Percentiles rank a stretch among this genome's conserved stretches.
Conservation (phyloP, 345 rosid species). For the Lagerstroemia speciosa region DNA sequence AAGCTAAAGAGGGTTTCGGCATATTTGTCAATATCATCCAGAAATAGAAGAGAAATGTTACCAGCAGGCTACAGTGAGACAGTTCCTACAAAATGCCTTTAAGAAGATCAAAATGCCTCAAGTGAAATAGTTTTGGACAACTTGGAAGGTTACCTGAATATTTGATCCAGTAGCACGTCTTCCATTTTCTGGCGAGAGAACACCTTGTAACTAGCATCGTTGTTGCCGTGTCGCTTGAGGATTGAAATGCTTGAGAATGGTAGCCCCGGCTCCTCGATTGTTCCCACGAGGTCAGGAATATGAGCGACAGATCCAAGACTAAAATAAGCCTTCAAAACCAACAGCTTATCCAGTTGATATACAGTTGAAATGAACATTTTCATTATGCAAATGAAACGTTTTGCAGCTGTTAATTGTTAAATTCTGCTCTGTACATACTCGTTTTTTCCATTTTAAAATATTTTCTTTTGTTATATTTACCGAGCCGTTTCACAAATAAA, state of each 20-base stretch:
- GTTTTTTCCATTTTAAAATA: no score
- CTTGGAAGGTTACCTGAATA: slow-evolving; percentile 56
- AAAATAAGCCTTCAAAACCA: slow-evolving; percentile 53
- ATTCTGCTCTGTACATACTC: no score
- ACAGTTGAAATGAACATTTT: background rate
- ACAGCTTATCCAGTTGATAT: slow-evolving; percentile 7
- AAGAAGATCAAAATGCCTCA: background rate
- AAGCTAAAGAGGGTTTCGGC: no score
- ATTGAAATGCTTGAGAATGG: slow-evolving; percentile 81
- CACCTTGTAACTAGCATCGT: slow-evolving; percentile 63
- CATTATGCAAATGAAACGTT: background rate
- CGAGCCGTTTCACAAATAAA: no score
- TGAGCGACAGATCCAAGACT: slow-evolving; percentile 47
- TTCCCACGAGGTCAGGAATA: slow-evolving; percentile 72
- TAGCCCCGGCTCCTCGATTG: slow-evolving; percentile 64
- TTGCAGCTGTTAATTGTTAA: background rate
- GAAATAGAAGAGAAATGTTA: no score
- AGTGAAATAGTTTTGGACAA: background rate
- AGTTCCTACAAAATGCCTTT: no score
- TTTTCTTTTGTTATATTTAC: no score
- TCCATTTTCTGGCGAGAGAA: slow-evolving; percentile 55
- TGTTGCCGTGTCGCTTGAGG: slow-evolving; percentile 43
- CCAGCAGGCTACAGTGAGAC: no score
- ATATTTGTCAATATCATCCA: no score
- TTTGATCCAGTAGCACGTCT: slow-evolving; percentile 61